Evolutionary conservation across 2,329 filamentous ascomycete genomes (phyloP).

Genomic region (Xylariaceae sp.): DNA sequence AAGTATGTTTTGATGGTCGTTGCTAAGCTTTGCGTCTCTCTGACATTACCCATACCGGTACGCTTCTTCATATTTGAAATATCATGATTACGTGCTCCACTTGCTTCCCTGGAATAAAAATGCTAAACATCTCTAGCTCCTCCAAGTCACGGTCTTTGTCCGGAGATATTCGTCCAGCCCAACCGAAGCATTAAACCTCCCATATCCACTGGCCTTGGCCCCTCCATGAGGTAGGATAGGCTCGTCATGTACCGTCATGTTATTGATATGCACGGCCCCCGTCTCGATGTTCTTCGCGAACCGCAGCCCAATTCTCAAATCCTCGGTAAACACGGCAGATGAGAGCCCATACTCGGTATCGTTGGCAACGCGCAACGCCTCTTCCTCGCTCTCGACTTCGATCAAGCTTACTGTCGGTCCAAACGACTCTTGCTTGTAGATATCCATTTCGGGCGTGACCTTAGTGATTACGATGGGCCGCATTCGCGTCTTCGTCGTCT

Average conservation of each 20-base stretch:
- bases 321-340: slow-evolving; percentile 68
- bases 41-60: too few relatives aligned
- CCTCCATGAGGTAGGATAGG: slow-evolving; percentile 50
- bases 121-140: slow-evolving; percentile 23
- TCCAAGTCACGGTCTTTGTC: slow-evolving; percentile 43
- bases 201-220: slow-evolving; percentile 49
- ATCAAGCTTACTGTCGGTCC: slow-evolving; percentile 68
- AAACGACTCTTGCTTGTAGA: slow-evolving; percentile 70
- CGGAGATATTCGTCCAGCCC: slow-evolving; percentile 42
- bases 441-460: slow-evolving; percentile 68
- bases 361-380: slow-evolving; percentile 69
- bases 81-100: slow-evolving; percentile 3
- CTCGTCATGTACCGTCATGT: slow-evolving; percentile 52
- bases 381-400: slow-evolving; percentile 64
- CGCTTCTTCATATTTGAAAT: too few relatives aligned
- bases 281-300: slow-evolving; percentile 61
- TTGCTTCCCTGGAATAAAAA: slow-evolving; percentile 5
- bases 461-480: slow-evolving; percentile 64
- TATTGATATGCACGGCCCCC: slow-evolving; percentile 56
- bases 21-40: too few relatives aligned
- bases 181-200: slow-evolving; percentile 45
- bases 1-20: neutral
- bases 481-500: slow-evolving; percentile 51
- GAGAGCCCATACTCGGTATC: slow-evolving; percentile 73
- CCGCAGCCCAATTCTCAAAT: slow-evolving; percentile 58